A percentile compares a stretch with the other conserved stretches of the same genome.
Evolutionary conservation across 176 grass and related monocot genomes (phyloP).

Genomic region (Carex cristatella): DNA sequence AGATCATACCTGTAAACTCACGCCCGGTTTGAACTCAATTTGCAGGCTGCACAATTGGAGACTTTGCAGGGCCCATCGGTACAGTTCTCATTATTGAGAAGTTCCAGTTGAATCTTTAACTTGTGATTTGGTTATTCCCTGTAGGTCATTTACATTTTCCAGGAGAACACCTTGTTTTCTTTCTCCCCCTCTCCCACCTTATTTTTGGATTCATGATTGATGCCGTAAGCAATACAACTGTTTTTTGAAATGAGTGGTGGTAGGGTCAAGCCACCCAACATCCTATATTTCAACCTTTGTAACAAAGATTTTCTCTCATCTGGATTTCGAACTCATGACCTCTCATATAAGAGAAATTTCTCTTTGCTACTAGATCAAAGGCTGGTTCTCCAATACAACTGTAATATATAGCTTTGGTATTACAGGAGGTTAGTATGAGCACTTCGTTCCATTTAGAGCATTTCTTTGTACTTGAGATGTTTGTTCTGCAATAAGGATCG

Average conservation of each 20-base stretch:
- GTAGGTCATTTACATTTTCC: slow-evolving; percentile 9
- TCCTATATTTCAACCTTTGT: no score
- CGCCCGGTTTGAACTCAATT: background rate
- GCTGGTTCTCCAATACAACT: background rate
- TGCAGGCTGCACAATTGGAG: slow-evolving; percentile 83
- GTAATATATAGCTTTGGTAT: background rate
- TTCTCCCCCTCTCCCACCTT: background rate
- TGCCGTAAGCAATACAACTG: background rate
- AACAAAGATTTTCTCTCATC: no score
- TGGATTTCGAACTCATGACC: no score
- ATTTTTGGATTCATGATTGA: background rate
- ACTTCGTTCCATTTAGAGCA: background rate
- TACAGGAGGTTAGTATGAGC: background rate
- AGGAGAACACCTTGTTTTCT: background rate
- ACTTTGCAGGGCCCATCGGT: slow-evolving; percentile 67
- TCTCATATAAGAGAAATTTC: no score
- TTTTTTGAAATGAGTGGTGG: background rate
- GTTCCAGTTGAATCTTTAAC: slow-evolving; percentile 47
- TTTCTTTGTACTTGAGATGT: background rate
- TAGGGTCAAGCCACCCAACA: no score
- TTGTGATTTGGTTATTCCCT: slow-evolving; percentile 9
- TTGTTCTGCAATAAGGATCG: background rate
- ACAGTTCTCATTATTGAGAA: slow-evolving; percentile 70
- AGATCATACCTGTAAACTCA: background rate
- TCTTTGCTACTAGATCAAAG: no score